Base-by-base conservation (phyloP, 345 rosid species). In the Salix viminalis region DNA sequence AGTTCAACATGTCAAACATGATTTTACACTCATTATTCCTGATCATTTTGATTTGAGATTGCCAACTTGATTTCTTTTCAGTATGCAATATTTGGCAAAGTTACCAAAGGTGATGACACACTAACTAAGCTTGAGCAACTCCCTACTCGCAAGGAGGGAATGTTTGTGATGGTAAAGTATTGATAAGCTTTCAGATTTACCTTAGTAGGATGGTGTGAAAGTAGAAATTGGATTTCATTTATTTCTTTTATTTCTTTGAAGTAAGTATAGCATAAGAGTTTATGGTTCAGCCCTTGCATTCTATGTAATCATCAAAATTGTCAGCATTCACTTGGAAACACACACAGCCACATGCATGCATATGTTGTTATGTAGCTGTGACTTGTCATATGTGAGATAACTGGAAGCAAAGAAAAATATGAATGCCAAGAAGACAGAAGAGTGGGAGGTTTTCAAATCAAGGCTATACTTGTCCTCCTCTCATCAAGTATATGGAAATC, bases 61-160 rank as follows among this genome's bases (percentile, higher is more conserved):
- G 44, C 68, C 36, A 30, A 26, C 44, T 76, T 50, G 74, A 72
- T 74, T 73, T 73, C 71, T 61, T 80, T 23, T 74, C 89, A 95
- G 99, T 96, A 96, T 79, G 92, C 99, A 72, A 86, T 96, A 85
- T 96, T 96, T 81, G 99, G 99, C 69, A 96, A 87, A 86, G 96
- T 96, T 74, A 93, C 97, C 34, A 91, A 89, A 91, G 98, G 99
- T 14, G 93, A 95, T 58, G 98, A 93, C 75, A 93, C 99, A 67
- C 81, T 95, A 85, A 85, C 77, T 77, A 90, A 89, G 88, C 91
- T 95, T 37, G 99, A 95, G 87, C 86, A 88, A 74, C 89, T 95
- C 52, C 99, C 98, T 26, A 93, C 99, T 67, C 97, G 87, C 13
- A 85, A 88, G 7, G 97, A 96, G 82, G 99, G 98, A 66, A 91